phyloP scores from a whole-genome alignment of 1,284 basidiomycete genomes.

The Cutaneotrichosporon spelunceum region DNA sequence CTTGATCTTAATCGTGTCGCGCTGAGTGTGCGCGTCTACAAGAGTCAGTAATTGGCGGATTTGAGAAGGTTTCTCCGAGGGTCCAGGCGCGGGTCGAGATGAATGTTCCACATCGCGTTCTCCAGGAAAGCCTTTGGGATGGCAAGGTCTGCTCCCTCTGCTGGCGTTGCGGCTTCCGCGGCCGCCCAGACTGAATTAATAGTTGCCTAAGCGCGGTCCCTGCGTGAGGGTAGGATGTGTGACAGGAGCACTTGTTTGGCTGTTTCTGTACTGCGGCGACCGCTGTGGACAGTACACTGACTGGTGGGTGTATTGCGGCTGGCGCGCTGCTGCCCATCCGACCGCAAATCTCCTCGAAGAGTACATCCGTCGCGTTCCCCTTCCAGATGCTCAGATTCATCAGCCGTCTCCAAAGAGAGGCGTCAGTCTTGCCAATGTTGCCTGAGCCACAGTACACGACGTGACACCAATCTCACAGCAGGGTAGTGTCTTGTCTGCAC shows the following conservation, averaged over 20 bases:
- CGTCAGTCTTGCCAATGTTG: neutral
- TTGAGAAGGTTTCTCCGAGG: neutral
- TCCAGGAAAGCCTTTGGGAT: neutral
- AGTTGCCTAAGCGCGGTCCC: neutral
- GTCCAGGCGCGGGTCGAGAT: neutral
- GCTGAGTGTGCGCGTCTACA: neutral
- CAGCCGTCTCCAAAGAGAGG: neutral
- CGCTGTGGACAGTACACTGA: neutral
- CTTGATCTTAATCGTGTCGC: neutral
- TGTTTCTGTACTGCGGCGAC: neutral
- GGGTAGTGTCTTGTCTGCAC: neutral
- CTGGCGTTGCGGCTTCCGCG: neutral
- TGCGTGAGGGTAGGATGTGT: neutral
- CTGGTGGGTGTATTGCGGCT: neutral
- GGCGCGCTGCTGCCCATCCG: neutral
- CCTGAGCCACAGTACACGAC: neutral
- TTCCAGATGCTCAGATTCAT: neutral
- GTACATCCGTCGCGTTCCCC: neutral
- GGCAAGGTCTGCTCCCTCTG: neutral
- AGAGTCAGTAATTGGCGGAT: neutral
- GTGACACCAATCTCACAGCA: neutral
- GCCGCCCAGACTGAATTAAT: neutral
- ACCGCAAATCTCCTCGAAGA: neutral
- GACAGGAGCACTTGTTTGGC: neutral
- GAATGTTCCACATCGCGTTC: neutral